A percentile compares a stretch with the other conserved stretches of the same genome.
Conservation (phyloP, 2,329 filamentous ascomycete species). For the Talaromyces sp. region DNA sequence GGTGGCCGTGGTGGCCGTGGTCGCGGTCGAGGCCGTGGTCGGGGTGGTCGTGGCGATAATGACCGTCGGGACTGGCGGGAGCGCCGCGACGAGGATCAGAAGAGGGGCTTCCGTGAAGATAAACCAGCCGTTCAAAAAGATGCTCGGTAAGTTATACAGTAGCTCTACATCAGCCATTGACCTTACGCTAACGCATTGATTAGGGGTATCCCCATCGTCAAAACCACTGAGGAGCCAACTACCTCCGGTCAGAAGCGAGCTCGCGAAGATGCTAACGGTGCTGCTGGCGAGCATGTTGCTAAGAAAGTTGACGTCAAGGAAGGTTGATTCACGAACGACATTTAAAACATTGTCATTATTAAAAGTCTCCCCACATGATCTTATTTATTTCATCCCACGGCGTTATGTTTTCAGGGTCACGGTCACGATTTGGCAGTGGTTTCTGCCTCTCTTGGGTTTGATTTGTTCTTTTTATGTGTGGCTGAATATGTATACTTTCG, state of each 20-base stretch:
- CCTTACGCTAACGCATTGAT: conserved; percentile 15
- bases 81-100: conserved; percentile 41
- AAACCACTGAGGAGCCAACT: conserved; percentile 28
- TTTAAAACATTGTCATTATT: neutral
- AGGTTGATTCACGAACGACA: conserved; percentile 19
- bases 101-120: conserved; percentile 36
- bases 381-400: conserved; percentile 13
- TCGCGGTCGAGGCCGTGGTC: conserved; percentile 6
- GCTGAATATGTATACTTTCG: neutral
- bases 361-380: conserved; percentile 8
- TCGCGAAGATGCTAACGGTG: conserved; percentile 37
- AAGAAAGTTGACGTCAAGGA: conserved; percentile 49
- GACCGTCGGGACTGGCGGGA: conserved; percentile 41
- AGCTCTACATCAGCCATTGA: neutral
- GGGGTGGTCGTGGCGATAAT: conserved; percentile 13
- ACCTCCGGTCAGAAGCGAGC: conserved; percentile 41
- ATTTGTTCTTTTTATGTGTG: conserved; percentile 15
- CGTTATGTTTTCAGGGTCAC: conserved; percentile 13
- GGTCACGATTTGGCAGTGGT: conserved; percentile 2
- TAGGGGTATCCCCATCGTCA: conserved; percentile 43
- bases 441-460: conserved; percentile 14
- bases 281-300: conserved; percentile 29
- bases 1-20: conserved; percentile 16
- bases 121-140: conserved; percentile 36
- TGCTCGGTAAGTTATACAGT: conserved; percentile 31